phyloP scores from a whole-genome alignment of 768 basidiomycete genomes.

The Mycena haematopus region DNA sequence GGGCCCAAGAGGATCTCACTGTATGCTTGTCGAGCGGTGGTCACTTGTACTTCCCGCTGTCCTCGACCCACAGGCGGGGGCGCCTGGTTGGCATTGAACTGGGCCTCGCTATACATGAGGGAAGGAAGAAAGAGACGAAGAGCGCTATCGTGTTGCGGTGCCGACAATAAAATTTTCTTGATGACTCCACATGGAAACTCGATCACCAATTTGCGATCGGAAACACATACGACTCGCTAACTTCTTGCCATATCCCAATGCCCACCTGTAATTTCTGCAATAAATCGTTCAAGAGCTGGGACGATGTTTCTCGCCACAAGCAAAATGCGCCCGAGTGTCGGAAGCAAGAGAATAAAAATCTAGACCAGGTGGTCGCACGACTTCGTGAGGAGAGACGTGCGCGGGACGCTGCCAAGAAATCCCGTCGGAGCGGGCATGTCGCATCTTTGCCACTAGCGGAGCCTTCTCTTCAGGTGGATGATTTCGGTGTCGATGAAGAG shows the following conservation, averaged over 20 bases:
- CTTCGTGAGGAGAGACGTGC: background rate
- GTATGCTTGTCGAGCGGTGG: too few species aligned
- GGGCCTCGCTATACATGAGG: too few species aligned
- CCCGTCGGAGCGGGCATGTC: background rate
- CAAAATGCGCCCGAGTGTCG: background rate
- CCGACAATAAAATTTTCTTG: too few species aligned
- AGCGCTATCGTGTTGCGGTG: too few species aligned
- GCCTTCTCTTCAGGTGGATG: too few species aligned
- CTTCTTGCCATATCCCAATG: background rate
- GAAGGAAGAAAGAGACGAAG: too few species aligned
- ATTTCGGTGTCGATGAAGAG: background rate
- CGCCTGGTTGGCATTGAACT: too few species aligned
- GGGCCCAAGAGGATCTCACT: too few species aligned
- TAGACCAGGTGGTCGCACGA: background rate
- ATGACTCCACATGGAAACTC: too few species aligned
- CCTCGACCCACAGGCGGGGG: too few species aligned
- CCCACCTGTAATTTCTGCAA: background rate
- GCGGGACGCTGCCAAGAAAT: background rate
- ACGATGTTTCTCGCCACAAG: constrained; percentile 5
- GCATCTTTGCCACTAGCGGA: too few species aligned
- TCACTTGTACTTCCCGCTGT: too few species aligned
- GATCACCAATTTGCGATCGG: background rate
- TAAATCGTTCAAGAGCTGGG: background rate
- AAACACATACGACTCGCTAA: background rate
- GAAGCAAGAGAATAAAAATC: background rate